phyloP scores from a whole-genome alignment of 768 basidiomycete species.

The Termitomyces bulborhizus region DNA sequence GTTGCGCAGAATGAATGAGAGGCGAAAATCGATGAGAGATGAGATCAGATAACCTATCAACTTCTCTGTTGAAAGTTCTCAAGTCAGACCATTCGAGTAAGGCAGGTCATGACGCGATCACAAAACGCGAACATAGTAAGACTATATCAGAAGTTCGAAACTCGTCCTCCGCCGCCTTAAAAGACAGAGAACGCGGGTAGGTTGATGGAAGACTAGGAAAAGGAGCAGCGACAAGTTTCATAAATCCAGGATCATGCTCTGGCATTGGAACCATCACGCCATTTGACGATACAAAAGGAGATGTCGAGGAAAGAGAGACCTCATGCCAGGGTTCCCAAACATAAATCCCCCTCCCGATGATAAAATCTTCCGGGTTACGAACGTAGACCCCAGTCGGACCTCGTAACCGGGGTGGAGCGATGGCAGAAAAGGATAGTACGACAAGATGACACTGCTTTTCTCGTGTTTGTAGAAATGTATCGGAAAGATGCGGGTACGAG shows the following conservation, averaged over 20 bases:
- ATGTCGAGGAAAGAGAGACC: conserved; percentile 18
- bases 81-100: neutral
- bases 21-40: too few species aligned
- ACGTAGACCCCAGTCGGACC: conserved; percentile 15
- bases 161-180: conserved; percentile 13
- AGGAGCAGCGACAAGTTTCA: conserved; percentile 1
- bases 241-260: neutral
- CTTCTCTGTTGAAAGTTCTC: neutral
- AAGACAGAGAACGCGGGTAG: conserved; percentile 19
- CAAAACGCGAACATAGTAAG: conserved; percentile 27
- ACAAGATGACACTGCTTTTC: conserved; percentile 22
- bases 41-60: too few species aligned
- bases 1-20: too few species aligned
- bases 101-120: conserved; percentile 11
- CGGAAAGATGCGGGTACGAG: conserved; percentile 11
- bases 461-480: conserved; percentile 11
- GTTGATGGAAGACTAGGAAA: conserved; percentile 17
- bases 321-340: conserved; percentile 50
- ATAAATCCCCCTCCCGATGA: conserved; percentile 32
- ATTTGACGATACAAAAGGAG: neutral
- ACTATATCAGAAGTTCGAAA: conserved; percentile 14
- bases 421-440: conserved; percentile 28
- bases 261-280: neutral
- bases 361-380: conserved; percentile 31
- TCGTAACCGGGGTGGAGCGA: conserved; percentile 15